phyloP scores from a whole-genome alignment of 306 rosid genomes.

The Oxytropis ochrocephala region DNA sequence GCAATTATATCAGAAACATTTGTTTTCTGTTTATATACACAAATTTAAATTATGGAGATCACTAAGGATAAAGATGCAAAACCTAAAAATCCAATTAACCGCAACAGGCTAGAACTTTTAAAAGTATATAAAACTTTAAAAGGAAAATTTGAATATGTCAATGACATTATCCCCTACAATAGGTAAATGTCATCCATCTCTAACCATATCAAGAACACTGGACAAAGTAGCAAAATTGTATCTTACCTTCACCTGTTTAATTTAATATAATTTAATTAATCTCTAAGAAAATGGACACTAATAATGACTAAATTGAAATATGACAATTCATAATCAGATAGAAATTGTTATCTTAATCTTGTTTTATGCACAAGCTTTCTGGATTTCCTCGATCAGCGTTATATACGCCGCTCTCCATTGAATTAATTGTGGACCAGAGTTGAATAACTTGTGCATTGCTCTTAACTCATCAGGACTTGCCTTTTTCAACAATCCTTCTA shows the following conservation, averaged over 20 bases:
- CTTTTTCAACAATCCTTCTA: slow-evolving; percentile 49
- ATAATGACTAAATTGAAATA: slow-evolving; percentile 17
- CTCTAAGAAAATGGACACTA: slow-evolving; percentile 32
- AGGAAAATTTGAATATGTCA: background rate
- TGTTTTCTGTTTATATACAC: slow-evolving; percentile 1
- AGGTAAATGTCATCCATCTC: slow-evolving; percentile 14
- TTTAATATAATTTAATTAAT: slow-evolving; percentile 10
- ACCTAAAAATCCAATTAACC: background rate
- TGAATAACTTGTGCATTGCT: slow-evolving; percentile 39
- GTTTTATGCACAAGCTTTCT: slow-evolving; percentile 21
- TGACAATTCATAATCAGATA: background rate
- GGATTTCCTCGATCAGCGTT: slow-evolving; percentile 47
- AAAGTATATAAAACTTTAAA: background rate
- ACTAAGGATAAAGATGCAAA: background rate
- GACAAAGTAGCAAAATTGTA: background rate
- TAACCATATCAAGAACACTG: background rate
- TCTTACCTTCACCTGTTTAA: slow-evolving; percentile 17
- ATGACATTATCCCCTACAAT: background rate
- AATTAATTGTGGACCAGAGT: slow-evolving; percentile 32
- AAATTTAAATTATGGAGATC: background rate
- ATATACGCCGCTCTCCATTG: slow-evolving; percentile 36
- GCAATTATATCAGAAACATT: background rate
- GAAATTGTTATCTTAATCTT: background rate
- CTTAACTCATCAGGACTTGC: slow-evolving; percentile 53
- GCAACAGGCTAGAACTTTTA: background rate